These are phyloP conservation scores for Macrotyloma uniflorum DNA, from an alignment of 306 rosid genomes.

Conservation along the genomic window DNA sequence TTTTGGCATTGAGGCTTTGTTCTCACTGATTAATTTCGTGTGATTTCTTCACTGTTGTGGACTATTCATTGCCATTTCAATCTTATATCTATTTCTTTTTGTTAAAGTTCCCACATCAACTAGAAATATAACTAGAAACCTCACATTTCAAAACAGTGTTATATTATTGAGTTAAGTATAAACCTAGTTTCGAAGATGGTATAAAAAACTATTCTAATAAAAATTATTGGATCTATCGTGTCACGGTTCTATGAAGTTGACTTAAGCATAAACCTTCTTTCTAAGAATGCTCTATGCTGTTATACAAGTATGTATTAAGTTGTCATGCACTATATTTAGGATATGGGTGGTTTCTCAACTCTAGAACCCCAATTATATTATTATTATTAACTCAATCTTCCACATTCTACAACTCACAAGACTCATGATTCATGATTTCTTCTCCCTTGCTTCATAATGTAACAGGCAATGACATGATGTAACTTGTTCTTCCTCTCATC, in stretches of 20 bases:
- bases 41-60: background rate
- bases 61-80: background rate
- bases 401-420: background rate
- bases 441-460: background rate
- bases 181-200: no score
- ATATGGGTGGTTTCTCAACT: conserved; percentile 19
- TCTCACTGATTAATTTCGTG: background rate
- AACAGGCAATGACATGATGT: background rate
- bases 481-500: conserved; percentile 21
- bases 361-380: conserved; percentile 18
- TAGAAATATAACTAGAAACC: no score
- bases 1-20: background rate
- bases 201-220: no score
- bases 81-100: background rate
- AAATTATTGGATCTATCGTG: no score
- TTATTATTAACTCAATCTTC: background rate
- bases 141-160: no score
- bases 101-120: no score
- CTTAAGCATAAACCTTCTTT: no score
- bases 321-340: background rate
- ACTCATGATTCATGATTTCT: background rate
- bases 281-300: no score
- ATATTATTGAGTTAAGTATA: no score
- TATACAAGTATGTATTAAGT: no score
- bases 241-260: no score